Conservation (phyloP, 805 yeast species). For the Yarrowia keelungensis region DNA sequence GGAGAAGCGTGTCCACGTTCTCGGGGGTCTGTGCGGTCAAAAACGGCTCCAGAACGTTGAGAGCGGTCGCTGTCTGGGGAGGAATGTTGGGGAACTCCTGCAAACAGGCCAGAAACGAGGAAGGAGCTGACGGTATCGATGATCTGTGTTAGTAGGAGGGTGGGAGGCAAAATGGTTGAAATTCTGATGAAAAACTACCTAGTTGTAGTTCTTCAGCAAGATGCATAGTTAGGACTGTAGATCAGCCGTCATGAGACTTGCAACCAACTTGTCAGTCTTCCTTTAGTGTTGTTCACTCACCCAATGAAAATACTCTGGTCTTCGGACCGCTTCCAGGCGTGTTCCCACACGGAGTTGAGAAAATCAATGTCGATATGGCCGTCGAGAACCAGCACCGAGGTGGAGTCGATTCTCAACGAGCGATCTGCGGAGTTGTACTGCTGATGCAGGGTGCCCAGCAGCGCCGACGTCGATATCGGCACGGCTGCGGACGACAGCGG, state of each 20-base stretch:
- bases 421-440: constrained; percentile 45
- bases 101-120: constrained; percentile 48
- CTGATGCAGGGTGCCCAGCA: constrained; percentile 50
- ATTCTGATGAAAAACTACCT: no score
- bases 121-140: constrained; percentile 45
- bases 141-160: constrained; percentile 31
- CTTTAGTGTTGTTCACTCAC: constrained; percentile 44
- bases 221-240: no score
- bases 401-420: constrained; percentile 47
- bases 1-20: constrained; percentile 49
- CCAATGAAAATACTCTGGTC: constrained; percentile 52
- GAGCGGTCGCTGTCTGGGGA: constrained; percentile 49
- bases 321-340: constrained; percentile 52
- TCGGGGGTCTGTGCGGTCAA: constrained; percentile 51
- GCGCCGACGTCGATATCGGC: constrained; percentile 49
- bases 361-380: constrained; percentile 49
- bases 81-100: constrained; percentile 50
- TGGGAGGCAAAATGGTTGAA: background rate
- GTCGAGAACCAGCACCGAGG: constrained; percentile 48
- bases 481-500: constrained; percentile 48
- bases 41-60: constrained; percentile 52
- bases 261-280: no score
- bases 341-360: constrained; percentile 51
- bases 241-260: no score
- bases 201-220: no score